Conservation (phyloP, 176 grass and related monocot genomes). For the Triticum aestivum region IWGSC_CS_RefSeq_v2.1 NC_057795.1:505554293-505554792, state of each 20-base stretch:
- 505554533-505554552: background rate
- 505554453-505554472: constrained; percentile 54
- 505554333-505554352: constrained; percentile 55
- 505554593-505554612: background rate
- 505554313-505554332: background rate
- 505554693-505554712: constrained; percentile 57
- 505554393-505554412: constrained; percentile 80
- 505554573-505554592: too few species aligned
- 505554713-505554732: background rate
- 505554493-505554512: constrained; percentile 64
- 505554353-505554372: constrained; percentile 66
- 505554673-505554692: constrained; percentile 98
- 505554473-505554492: constrained; percentile 53
- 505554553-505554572: background rate
- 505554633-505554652: constrained; percentile 77
- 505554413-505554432: constrained; percentile 83
- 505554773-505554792: constrained; percentile 24
- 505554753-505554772: constrained; percentile 30
- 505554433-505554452: constrained; percentile 73
- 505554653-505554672: constrained; percentile 99
- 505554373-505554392: constrained; percentile 61
- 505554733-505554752: background rate
- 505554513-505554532: constrained; percentile 69
- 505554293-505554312: background rate
- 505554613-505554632: background rate